Percentiles rank a stretch among this genome's conserved stretches.
Conservation (phyloP, 495 filamentous ascomycete genomes). For the Bathelium albidoporum region DNA sequence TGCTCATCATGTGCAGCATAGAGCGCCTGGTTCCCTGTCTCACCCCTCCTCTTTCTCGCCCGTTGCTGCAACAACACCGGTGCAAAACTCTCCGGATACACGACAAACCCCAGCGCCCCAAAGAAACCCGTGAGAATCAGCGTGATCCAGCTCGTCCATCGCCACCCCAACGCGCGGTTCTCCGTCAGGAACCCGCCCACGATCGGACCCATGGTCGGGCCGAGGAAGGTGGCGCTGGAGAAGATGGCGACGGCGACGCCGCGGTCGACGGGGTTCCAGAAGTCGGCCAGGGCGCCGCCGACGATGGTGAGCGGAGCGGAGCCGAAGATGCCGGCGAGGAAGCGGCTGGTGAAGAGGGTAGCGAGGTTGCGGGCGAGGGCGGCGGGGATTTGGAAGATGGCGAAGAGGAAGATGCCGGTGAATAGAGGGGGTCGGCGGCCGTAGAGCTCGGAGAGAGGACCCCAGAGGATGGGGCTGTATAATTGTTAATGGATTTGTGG, state of each 20-base stretch:
- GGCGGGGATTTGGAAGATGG: constrained; percentile 50
- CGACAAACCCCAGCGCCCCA: constrained; percentile 32
- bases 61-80: constrained; percentile 41
- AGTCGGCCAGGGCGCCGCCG: constrained; percentile 52
- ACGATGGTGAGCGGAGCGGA: constrained; percentile 53
- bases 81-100: constrained; percentile 49
- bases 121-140: not conserved
- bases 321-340: constrained; percentile 53
- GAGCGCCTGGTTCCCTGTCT: constrained; percentile 50
- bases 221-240: constrained; percentile 43
- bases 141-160: constrained; percentile 32
- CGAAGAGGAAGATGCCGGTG: constrained; percentile 42
- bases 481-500: constrained; percentile 15
- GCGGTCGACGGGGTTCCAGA: constrained; percentile 51
- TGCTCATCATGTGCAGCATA: constrained; percentile 46
- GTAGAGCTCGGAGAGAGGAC: constrained; percentile 45
- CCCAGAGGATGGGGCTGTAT: constrained; percentile 44
- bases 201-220: constrained; percentile 49
- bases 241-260: constrained; percentile 52
- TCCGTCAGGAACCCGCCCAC: constrained; percentile 28
- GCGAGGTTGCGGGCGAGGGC: constrained; percentile 48
- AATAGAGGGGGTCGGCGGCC: constrained; percentile 46
- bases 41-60: constrained; percentile 43
- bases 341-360: constrained; percentile 49
- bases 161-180: constrained; percentile 46